A percentile compares a stretch with the other conserved stretches of the same genome.
These are phyloP conservation scores for Dioszegia aurantiaca DNA, from an alignment of 768 basidiomycete species.

Conservation along the genomic window DNA sequence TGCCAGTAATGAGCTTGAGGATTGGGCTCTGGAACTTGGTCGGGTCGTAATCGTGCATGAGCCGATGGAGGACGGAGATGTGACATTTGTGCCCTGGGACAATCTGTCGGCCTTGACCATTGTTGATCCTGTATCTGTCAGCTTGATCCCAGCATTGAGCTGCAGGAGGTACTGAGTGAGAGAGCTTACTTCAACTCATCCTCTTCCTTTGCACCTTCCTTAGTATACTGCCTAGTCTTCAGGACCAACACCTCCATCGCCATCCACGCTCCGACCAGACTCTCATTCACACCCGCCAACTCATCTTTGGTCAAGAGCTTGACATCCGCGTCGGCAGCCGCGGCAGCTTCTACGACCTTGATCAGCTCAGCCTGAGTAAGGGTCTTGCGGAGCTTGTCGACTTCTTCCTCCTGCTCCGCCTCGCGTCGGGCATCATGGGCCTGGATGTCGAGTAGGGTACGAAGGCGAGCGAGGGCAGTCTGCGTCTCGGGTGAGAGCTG, in stretches of 20 bases:
- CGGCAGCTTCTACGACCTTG: background rate
- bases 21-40: no score
- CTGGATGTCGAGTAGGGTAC: background rate
- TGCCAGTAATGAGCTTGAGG: no score
- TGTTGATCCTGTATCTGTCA: slow-evolving; percentile 3
- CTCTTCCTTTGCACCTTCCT: slow-evolving; percentile 1
- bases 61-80: no score
- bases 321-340: background rate
- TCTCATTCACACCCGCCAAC: slow-evolving; percentile 10
- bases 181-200: background rate
- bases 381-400: background rate
- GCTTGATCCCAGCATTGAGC: background rate
- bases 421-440: background rate
- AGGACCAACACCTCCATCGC: slow-evolving; percentile 21
- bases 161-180: background rate
- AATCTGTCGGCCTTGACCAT: background rate
- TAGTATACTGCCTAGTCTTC: slow-evolving; percentile 24
- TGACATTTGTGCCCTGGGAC: no score
- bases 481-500: slow-evolving; percentile 1
- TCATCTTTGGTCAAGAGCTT: background rate
- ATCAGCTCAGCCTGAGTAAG: background rate
- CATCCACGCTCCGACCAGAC: slow-evolving; percentile 20
- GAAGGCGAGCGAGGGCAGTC: slow-evolving; percentile 2
- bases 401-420: slow-evolving; percentile 1
- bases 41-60: no score